Percentiles rank a stretch among this genome's conserved stretches.
These are phyloP conservation scores for Ustilago tritici DNA, from an alignment of 1,284 basidiomycete species.

Conservation along the genomic window DNA sequence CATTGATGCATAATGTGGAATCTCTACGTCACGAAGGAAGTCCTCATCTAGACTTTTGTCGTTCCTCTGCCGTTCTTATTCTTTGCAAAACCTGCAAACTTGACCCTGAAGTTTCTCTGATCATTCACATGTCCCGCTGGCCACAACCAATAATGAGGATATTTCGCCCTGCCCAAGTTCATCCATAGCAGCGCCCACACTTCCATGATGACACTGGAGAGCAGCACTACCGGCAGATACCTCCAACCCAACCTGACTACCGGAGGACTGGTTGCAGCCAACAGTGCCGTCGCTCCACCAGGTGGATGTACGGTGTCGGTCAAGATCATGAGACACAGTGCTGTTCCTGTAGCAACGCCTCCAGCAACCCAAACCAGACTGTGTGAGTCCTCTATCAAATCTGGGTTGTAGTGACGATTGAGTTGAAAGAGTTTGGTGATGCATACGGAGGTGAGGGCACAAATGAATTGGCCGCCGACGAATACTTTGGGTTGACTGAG, in stretches of 20 bases:
- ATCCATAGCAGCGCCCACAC: slow-evolving; percentile 56
- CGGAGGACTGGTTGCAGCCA: slow-evolving; percentile 46
- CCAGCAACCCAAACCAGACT: slow-evolving; percentile 57
- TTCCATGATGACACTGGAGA: slow-evolving; percentile 50
- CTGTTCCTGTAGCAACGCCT: slow-evolving; percentile 38
- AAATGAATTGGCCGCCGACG: slow-evolving; percentile 52
- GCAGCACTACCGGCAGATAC: slow-evolving; percentile 46
- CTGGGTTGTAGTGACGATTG: slow-evolving; percentile 44
- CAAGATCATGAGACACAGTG: slow-evolving; percentile 48
- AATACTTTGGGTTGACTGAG: slow-evolving; percentile 52
- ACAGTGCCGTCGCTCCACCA: slow-evolving; percentile 49
- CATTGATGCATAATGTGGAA: no score
- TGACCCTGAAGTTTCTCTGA: slow-evolving; percentile 27
- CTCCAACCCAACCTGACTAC: slow-evolving; percentile 49
- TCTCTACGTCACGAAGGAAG: no score
- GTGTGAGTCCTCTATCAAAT: slow-evolving; percentile 36
- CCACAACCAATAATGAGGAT: slow-evolving; percentile 44
- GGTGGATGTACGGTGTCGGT: slow-evolving; percentile 57
- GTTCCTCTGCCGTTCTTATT: not conserved
- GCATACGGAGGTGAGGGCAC: slow-evolving; percentile 40
- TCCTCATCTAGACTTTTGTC: no score
- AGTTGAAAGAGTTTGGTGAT: slow-evolving; percentile 56
- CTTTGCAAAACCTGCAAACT: slow-evolving; percentile 22
- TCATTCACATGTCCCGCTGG: slow-evolving; percentile 24
- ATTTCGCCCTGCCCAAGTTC: slow-evolving; percentile 41